These are phyloP conservation scores for Heimioporus retisporus DNA, from an alignment of 1,284 basidiomycete species.

Conservation along the genomic window DNA sequence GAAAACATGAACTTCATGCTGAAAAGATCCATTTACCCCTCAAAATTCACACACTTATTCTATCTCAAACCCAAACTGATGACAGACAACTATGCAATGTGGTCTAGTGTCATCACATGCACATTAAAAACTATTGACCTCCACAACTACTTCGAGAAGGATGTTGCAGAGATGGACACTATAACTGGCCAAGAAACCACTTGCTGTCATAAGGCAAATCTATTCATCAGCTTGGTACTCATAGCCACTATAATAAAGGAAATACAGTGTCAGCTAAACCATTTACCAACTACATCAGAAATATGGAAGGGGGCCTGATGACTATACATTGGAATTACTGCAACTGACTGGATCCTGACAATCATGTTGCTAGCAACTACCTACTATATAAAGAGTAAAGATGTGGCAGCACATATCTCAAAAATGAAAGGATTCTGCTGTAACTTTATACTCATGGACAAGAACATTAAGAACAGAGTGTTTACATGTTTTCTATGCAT, in stretches of 20 bases:
- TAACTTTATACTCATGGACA: conserved; percentile 10
- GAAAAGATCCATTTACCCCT: neutral
- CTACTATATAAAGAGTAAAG: neutral
- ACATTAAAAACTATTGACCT: neutral
- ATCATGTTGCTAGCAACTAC: neutral
- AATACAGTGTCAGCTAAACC: neutral
- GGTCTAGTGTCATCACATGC: neutral
- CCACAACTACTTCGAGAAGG: neutral
- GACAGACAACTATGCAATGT: neutral
- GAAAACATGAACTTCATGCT: neutral
- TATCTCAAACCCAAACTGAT: neutral
- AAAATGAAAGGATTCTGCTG: conserved; percentile 12
- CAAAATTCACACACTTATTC: neutral
- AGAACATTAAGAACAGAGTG: conserved; percentile 4
- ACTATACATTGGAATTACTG: conserved; percentile 6
- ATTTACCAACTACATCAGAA: neutral
- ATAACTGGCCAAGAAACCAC: too few species aligned
- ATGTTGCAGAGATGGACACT: too few species aligned
- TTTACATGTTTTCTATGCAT: conserved; percentile 20
- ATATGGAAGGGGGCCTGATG: conserved; percentile 8
- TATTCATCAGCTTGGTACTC: conserved; percentile 7
- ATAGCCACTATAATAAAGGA: conserved; percentile 13
- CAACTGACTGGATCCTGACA: conserved; percentile 13
- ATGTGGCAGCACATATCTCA: neutral
- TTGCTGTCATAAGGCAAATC: conserved; percentile 11